Percentiles rank a stretch among this genome's conserved stretches.
Evolutionary conservation across 106 monocot species (phyloP).

Genomic region (Acorus calamus): DNA sequence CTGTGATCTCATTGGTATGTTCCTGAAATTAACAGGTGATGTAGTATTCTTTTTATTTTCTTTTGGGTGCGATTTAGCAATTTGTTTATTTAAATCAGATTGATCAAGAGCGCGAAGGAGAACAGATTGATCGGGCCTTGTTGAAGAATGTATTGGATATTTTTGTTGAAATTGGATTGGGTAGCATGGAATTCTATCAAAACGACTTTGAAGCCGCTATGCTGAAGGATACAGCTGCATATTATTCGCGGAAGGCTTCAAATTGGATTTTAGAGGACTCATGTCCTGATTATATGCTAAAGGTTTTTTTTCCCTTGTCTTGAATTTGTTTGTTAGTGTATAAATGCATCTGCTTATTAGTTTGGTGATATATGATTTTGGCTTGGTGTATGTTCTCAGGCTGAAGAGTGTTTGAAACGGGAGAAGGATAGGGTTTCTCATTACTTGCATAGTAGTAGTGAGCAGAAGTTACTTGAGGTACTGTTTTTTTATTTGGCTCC

Average conservation of each 20-base stretch:
- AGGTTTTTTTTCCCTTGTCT: background rate
- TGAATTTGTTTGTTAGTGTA: no score
- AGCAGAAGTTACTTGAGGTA: constrained; percentile 82
- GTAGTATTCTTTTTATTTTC: background rate
- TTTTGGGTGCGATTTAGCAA: background rate
- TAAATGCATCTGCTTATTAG: no score
- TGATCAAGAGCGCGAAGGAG: constrained; percentile 70
- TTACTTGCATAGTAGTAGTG: constrained; percentile 76
- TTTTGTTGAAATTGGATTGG: constrained; percentile 66
- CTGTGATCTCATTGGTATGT: constrained; percentile 59
- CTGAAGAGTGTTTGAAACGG: constrained; percentile 72
- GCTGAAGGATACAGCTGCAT: constrained; percentile 25
- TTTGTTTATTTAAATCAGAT: constrained; percentile 22
- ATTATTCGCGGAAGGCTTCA: constrained; percentile 37
- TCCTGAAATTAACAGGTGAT: background rate
- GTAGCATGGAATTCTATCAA: constrained; percentile 24
- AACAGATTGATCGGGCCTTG: constrained; percentile 61
- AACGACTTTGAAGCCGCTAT: constrained; percentile 34
- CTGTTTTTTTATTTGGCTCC: no score
- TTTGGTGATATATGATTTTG: no score
- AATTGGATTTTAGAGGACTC: constrained; percentile 38
- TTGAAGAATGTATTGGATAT: constrained; percentile 62
- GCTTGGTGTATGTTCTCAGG: constrained; percentile 19
- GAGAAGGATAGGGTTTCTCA: constrained; percentile 80
- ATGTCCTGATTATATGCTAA: constrained; percentile 41